These are phyloP conservation scores for Waltiozyma solani DNA, from an alignment of 1,139 yeast species.

Conservation along the genomic window DNA sequence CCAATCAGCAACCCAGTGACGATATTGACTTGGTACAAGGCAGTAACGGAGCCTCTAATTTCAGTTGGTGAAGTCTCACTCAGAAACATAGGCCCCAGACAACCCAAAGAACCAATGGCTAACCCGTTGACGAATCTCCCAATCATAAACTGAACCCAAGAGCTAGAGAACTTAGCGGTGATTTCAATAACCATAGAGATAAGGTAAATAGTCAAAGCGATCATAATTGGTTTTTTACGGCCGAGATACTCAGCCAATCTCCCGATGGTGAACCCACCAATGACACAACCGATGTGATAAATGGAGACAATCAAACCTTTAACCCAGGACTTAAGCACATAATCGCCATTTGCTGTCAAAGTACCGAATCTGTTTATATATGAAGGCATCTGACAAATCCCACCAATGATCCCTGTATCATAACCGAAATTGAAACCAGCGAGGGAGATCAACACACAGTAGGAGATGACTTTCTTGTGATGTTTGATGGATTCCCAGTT, in stretches of 20 bases:
- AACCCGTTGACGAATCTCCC: constrained; percentile 43
- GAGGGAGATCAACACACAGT: constrained; percentile 24
- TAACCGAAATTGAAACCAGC: constrained; percentile 43
- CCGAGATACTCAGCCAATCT: constrained; percentile 41
- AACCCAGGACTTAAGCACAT: constrained; percentile 2
- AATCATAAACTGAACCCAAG: constrained; percentile 34
- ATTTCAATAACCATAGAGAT: constrained; percentile 44
- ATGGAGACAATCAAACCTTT: constrained; percentile 30
- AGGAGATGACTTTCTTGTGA: constrained; percentile 16
- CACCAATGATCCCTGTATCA: constrained; percentile 47
- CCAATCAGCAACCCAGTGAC: constrained; percentile 59
- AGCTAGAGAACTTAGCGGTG: constrained; percentile 25
- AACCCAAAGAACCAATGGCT: constrained; percentile 58
- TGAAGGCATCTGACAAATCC: constrained; percentile 37
- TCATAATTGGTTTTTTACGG: constrained; percentile 38
- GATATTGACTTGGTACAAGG: constrained; percentile 52
- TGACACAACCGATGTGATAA: constrained; percentile 53
- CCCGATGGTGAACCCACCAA: constrained; percentile 48
- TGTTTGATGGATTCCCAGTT: constrained; percentile 1
- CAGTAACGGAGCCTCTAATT: constrained; percentile 55
- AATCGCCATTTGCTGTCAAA: not conserved
- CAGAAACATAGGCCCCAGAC: constrained; percentile 53
- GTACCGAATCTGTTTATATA: constrained; percentile 25
- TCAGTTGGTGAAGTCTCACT: constrained; percentile 59
- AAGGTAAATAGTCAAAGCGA: constrained; percentile 35